Evolutionary conservation across 345 rosid genomes (phyloP), one percentile per base, ranked within the genome.

Genomic region (Acer campestre): DNA sequence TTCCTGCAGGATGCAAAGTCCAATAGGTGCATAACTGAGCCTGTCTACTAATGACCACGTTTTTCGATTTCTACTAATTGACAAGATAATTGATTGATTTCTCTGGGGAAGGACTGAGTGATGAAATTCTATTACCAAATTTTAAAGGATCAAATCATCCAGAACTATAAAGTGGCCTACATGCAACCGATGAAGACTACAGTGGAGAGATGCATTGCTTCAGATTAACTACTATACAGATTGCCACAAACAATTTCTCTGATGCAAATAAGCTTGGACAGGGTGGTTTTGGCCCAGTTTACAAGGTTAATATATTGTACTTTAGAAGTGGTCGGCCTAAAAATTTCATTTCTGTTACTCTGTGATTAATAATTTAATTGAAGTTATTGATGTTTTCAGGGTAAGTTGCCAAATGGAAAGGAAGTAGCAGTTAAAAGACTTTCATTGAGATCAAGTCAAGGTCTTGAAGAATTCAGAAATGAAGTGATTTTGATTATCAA

Each of bases 201-300:
- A 12, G 76, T 13, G 84, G 68, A 35, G 86, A 85, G 56, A 75
- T 81, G 77, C 81, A 69, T 63, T 53, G 49, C 74, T 74, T 84
- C 61, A 65, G 38, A 75, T 78, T 82, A 58, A 31, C 12, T 11
- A 61, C 83, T 35, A 79, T 82, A 64, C 51, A 18, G 66, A 51
- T 71, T 27, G 88, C 86, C 48, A 89, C 90, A 29, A 81, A 84
- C 80, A 63, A 82, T 58, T 89, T 89, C 82, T 85, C 86, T 1
- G 35, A 42, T 62, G 77, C 12, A 7, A 89, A 89, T 53, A 89
- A 86, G 81, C 85, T 89, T 62, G 89, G 89, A 49, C 81, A 89
- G 83, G 88, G 92, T 1, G 90, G 92, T 22, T 87, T 87, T 49
- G 92, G 92, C 29, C 87, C 84, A 0, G 92, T 89, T 71, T 87